Conservation (phyloP, 352 stramenopile species). For the Globisporangium parvum region DNA sequence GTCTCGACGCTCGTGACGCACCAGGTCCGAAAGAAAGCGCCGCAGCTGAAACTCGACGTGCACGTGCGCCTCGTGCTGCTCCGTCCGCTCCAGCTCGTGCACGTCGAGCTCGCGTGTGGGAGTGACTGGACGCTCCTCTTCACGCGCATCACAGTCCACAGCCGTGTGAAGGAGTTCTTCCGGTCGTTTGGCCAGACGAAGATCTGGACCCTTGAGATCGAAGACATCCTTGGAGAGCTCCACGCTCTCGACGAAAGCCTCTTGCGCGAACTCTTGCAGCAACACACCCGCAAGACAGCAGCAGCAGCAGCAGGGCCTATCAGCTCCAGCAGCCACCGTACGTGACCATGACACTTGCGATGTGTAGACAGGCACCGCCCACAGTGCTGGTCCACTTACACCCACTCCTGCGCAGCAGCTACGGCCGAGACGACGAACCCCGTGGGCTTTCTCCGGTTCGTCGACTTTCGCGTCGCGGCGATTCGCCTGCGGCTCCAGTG, state of each 20-base stretch:
- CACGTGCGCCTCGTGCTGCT: conserved; percentile 42
- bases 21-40: conserved; percentile 25
- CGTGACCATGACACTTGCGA: too few species aligned
- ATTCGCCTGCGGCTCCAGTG: conserved; percentile 30
- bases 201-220: conserved; percentile 52
- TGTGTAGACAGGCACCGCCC: too few species aligned
- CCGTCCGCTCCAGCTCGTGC: conserved; percentile 34
- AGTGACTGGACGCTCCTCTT: conserved; percentile 36
- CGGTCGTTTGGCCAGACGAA: conserved; percentile 72
- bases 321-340: neutral
- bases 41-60: conserved; percentile 15
- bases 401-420: too few species aligned
- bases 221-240: conserved; percentile 33
- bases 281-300: too few species aligned
- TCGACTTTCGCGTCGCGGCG: conserved; percentile 38
- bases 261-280: conserved; percentile 17
- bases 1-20: conserved; percentile 36
- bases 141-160: conserved; percentile 40
- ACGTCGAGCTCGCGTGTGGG: conserved; percentile 31
- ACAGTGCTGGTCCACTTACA: too few species aligned
- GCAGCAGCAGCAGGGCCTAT: too few species aligned
- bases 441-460: conserved; percentile 57
- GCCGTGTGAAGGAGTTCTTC: conserved; percentile 56
- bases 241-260: conserved; percentile 31
- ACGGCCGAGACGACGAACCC: conserved; percentile 22